Evolutionary conservation across 768 basidiomycete species (phyloP).

Genomic region (Lactarius akahatsu): DNA sequence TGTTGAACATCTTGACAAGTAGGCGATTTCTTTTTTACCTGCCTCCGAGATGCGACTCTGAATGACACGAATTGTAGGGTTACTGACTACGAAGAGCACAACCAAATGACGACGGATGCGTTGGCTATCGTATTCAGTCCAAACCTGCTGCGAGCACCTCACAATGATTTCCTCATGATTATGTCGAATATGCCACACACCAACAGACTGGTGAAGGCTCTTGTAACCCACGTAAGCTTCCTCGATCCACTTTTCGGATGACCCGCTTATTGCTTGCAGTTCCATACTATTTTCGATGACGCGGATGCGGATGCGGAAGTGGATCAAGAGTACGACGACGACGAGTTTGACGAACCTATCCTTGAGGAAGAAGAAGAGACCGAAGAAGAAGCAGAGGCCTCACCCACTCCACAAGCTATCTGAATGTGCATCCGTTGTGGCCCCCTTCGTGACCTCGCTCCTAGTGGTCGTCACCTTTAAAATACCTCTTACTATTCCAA

Average conservation of each 20-base stretch:
- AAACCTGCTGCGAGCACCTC: constrained; percentile 72
- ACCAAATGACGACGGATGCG: constrained; percentile 87
- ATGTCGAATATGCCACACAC: constrained; percentile 64
- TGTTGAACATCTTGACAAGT: constrained; percentile 81
- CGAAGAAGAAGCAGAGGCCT: constrained; percentile 4
- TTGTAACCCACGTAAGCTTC: constrained; percentile 70
- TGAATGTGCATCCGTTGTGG: constrained; percentile 7
- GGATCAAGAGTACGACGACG: constrained; percentile 54
- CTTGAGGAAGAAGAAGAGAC: constrained; percentile 63
- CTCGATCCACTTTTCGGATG: constrained; percentile 35
- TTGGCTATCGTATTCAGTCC: constrained; percentile 86
- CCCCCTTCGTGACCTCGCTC: not conserved
- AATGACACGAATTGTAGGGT: constrained; percentile 46
- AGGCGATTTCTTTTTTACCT: constrained; percentile 27
- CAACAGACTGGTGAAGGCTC: constrained; percentile 41
- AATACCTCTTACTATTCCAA: constrained; percentile 2
- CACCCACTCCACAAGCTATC: not conserved
- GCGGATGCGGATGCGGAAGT: constrained; percentile 44
- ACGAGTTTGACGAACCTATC: constrained; percentile 65
- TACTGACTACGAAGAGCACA: constrained; percentile 85
- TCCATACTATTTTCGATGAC: constrained; percentile 68
- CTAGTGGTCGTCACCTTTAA: constrained; percentile 4
- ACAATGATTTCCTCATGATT: constrained; percentile 75
- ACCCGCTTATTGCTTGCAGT: constrained; percentile 42
- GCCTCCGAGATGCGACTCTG: not conserved